A percentile compares a stretch with the other conserved stretches of the same genome.
Evolutionary conservation across 768 basidiomycete genomes (phyloP).

Genomic region (Macrolepiota fuliginosa): DNA sequence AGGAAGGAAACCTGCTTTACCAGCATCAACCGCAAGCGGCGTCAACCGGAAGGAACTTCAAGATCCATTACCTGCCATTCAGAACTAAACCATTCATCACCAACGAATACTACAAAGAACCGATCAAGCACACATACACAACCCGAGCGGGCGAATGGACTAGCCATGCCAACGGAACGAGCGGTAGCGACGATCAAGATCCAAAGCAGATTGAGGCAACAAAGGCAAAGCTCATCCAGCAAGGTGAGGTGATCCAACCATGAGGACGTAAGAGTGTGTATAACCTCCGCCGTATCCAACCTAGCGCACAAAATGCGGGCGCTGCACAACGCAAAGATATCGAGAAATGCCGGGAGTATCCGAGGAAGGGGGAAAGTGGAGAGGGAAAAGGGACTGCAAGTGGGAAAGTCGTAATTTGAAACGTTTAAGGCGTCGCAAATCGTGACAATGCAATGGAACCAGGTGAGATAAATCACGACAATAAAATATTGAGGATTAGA

Average conservation of each 20-base stretch:
- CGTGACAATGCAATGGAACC: constrained; percentile 23
- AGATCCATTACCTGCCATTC: constrained; percentile 24
- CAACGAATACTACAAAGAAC: constrained; percentile 9
- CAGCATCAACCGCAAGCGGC: constrained; percentile 6
- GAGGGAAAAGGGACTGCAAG: constrained; percentile 11
- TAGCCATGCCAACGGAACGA: constrained; percentile 27
- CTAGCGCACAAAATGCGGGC: too few relatives aligned
- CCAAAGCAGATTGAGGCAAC: neutral
- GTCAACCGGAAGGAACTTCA: constrained; percentile 24
- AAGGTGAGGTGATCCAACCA: neutral
- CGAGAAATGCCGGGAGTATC: constrained; percentile 6
- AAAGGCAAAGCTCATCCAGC: neutral
- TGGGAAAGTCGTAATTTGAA: constrained; percentile 16
- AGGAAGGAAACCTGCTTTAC: neutral
- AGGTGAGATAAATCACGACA: constrained; percentile 21
- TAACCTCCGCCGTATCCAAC: neutral
- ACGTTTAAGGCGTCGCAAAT: constrained; percentile 27
- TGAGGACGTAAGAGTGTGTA: neutral
- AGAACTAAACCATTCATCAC: constrained; percentile 13
- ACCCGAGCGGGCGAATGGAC: constrained; percentile 28
- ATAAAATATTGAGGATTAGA: constrained; percentile 34
- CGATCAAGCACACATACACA: constrained; percentile 23
- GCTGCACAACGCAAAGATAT: constrained; percentile 9
- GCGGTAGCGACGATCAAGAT: neutral
- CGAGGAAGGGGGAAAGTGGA: constrained; percentile 7